Evolutionary conservation across 352 stramenopile genomes (phyloP).

Genomic region (Globisporangium cylindrosporum): DNA sequence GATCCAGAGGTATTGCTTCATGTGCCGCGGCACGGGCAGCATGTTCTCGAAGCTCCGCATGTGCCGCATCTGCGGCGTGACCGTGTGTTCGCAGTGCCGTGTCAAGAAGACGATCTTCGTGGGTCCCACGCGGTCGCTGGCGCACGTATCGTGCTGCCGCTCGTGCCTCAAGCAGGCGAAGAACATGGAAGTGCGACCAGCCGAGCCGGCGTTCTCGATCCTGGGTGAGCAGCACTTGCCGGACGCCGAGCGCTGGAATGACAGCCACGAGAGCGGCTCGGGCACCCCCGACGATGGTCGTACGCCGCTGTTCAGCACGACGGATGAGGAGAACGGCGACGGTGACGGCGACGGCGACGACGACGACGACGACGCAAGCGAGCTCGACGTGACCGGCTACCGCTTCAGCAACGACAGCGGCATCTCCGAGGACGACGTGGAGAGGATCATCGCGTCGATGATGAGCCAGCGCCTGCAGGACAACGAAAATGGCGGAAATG

Average conservation of each 20-base stretch:
- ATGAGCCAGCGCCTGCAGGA: background rate
- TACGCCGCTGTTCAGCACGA: background rate
- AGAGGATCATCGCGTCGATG: slow-evolving; percentile 15
- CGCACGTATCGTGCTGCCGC: background rate
- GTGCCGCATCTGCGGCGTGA: slow-evolving; percentile 43
- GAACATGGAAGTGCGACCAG: slow-evolving; percentile 23
- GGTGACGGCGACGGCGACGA: background rate
- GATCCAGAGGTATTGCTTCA: slow-evolving; percentile 15
- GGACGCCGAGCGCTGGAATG: background rate
- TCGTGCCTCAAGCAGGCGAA: slow-evolving; percentile 16
- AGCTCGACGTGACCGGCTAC: slow-evolving; percentile 13
- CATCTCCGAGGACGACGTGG: slow-evolving; percentile 14
- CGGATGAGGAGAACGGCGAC: background rate
- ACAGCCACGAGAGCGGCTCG: slow-evolving; percentile 5
- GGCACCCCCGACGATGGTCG: slow-evolving; percentile 2
- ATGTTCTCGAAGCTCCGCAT: slow-evolving; percentile 17
- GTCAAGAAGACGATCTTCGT: slow-evolving; percentile 49
- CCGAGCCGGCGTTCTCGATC: slow-evolving; percentile 25
- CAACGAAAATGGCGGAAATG: background rate
- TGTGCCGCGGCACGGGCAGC: slow-evolving; percentile 17
- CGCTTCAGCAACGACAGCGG: slow-evolving; percentile 16
- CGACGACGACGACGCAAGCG: slow-evolving; percentile 4
- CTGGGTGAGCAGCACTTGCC: slow-evolving; percentile 9
- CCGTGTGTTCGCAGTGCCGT: slow-evolving; percentile 44
- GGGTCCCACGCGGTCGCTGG: slow-evolving; percentile 8